A percentile compares a stretch with the other conserved stretches of the same genome.
phyloP scores from a whole-genome alignment of 768 basidiomycete genomes.

The Boletus reticuloceps region DNA sequence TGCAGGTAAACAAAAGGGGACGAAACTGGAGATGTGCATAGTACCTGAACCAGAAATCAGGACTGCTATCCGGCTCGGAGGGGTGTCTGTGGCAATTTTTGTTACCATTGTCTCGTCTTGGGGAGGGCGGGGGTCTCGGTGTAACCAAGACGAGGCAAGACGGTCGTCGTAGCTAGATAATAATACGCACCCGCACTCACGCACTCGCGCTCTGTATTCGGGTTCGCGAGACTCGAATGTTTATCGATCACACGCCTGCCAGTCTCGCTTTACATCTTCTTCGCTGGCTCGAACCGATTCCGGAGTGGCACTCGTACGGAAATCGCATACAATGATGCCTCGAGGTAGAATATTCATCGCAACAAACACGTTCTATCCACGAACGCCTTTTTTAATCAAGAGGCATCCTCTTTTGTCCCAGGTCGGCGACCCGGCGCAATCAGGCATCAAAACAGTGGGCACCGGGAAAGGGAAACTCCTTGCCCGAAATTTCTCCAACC shows the following conservation, averaged over 20 bases:
- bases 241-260: background rate
- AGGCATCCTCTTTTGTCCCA: background rate
- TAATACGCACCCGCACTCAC: background rate
- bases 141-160: constrained; percentile 1
- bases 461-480: background rate
- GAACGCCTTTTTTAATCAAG: background rate
- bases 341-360: background rate
- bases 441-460: no score
- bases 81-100: background rate
- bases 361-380: background rate
- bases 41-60: constrained; percentile 70
- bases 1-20: background rate
- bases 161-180: constrained; percentile 6
- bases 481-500: background rate
- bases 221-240: no score
- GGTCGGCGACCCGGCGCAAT: background rate
- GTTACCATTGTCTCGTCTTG: constrained; percentile 2
- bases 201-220: background rate
- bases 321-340: background rate
- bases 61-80: constrained; percentile 15
- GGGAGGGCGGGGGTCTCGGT: background rate
- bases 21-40: background rate
- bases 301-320: background rate
- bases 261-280: background rate
- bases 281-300: background rate